phyloP scores from a whole-genome alignment of 2,329 filamentous ascomycete genomes.

The Ascochyta rabiei region DNA sequence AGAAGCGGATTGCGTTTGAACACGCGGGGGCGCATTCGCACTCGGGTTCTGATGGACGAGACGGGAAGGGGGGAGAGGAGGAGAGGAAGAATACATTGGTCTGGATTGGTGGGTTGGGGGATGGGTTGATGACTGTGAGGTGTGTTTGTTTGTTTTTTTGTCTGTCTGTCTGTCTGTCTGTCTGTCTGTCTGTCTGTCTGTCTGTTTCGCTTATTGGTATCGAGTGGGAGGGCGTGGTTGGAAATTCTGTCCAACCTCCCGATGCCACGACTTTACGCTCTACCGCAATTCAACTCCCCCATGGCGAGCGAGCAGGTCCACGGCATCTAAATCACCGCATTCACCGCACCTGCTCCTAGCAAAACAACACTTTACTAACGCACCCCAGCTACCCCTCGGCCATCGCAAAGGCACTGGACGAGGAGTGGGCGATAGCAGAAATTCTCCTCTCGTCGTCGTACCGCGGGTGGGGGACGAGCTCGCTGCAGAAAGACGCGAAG shows the following conservation, averaged over 20 bases:
- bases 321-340: no score
- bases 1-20: slow-evolving; percentile 54
- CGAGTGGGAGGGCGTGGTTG: background rate
- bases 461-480: slow-evolving; percentile 60
- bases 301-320: no score
- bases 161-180: background rate
- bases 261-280: no score
- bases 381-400: slow-evolving; percentile 55
- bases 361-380: background rate
- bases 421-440: slow-evolving; percentile 60
- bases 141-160: background rate
- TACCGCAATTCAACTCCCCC: no score
- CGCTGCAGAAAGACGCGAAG: slow-evolving; percentile 59
- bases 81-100: slow-evolving; percentile 61
- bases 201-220: no score
- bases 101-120: slow-evolving; percentile 73
- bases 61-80: background rate
- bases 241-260: background rate
- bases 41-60: no score
- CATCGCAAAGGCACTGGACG: slow-evolving; percentile 56
- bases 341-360: no score
- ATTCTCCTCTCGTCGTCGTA: slow-evolving; percentile 60
- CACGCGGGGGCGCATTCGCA: slow-evolving; percentile 32
- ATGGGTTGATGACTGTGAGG: slow-evolving; percentile 69
- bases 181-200: background rate